Conservation (phyloP, 2,329 filamentous ascomycete genomes). For the Ceratocystiopsis sp. region DNA sequence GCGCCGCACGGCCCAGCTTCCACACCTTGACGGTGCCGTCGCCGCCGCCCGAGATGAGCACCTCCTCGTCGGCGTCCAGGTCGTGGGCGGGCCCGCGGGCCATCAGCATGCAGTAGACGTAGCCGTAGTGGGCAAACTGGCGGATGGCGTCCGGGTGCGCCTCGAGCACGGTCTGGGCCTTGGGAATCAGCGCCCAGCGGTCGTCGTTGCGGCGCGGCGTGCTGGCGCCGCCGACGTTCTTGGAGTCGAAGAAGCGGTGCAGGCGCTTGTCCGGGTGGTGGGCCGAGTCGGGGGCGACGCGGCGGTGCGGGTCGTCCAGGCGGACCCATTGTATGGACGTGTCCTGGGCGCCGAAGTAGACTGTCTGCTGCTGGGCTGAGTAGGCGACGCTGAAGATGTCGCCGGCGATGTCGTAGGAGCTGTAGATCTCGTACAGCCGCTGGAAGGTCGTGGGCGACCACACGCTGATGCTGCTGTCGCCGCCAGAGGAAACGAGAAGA, state of each 20-base stretch:
- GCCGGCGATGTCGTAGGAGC: conserved; percentile 69
- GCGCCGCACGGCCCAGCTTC: conserved; percentile 34
- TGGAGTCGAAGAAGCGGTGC: conserved; percentile 86
- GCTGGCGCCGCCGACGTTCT: conserved; percentile 63
- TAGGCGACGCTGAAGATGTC: conserved; percentile 94
- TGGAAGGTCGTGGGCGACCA: conserved; percentile 68
- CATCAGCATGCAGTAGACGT: conserved; percentile 91
- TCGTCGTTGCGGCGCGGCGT: conserved; percentile 56
- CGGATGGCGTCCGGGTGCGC: conserved; percentile 66
- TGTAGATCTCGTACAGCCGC: conserved; percentile 78
- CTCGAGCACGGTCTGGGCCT: conserved; percentile 46
- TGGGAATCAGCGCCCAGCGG: conserved; percentile 35
- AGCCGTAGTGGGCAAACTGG: conserved; percentile 88
- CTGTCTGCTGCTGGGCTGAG: conserved; percentile 58
- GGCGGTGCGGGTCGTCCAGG: conserved; percentile 44
- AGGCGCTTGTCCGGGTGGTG: conserved; percentile 61
- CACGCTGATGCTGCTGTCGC: conserved; percentile 85
- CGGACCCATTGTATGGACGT: conserved; percentile 89
- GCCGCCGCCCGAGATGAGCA: conserved; percentile 78
- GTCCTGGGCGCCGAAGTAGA: conserved; percentile 89
- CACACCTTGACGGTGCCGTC: conserved; percentile 94
- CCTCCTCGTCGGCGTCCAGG: conserved; percentile 56
- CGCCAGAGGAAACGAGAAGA: conserved; percentile 80
- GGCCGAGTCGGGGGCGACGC: conserved; percentile 43
- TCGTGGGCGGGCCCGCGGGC: conserved; percentile 51